Evolutionary conservation across 2,329 filamentous ascomycete genomes (phyloP).

Genomic region (Lachnellula willkommii): DNA sequence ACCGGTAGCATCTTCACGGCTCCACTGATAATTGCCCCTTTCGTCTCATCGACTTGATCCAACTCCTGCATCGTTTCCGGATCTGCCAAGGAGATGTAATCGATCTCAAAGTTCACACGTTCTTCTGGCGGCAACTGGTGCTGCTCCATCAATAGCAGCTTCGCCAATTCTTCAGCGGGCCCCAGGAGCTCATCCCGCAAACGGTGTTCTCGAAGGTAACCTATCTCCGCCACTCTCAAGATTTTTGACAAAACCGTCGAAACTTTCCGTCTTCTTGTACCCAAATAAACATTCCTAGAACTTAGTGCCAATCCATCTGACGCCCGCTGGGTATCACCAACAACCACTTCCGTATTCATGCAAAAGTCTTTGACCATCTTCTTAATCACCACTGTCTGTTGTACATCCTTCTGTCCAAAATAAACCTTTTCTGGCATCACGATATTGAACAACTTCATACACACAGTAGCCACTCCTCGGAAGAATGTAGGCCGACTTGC

Average conservation of each 20-base stretch:
- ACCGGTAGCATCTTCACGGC: conserved; percentile 86
- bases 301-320: conserved; percentile 81
- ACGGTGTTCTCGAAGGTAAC: conserved; percentile 50
- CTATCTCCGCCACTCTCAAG: conserved; percentile 63
- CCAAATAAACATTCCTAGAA: conserved; percentile 90
- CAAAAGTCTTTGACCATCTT: conserved; percentile 85
- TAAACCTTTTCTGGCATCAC: conserved; percentile 74
- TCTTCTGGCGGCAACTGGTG: conserved; percentile 50
- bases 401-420: conserved; percentile 96
- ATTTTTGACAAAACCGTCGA: conserved; percentile 68
- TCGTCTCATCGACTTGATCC: conserved; percentile 59
- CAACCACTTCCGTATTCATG: conserved; percentile 66
- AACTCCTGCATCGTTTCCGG: conserved; percentile 78
- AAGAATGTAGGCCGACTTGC: conserved; percentile 88
- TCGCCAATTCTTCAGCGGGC: conserved; percentile 59
- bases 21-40: conserved; percentile 80
- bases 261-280: conserved; percentile 62
- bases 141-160: conserved; percentile 55
- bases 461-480: conserved; percentile 90
- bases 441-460: conserved; percentile 89
- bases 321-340: conserved; percentile 72
- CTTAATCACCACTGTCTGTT: conserved; percentile 87
- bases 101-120: conserved; percentile 71
- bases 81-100: conserved; percentile 89
- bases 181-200: conserved; percentile 64